Base-by-base conservation (phyloP, 2,329 filamentous ascomycete genomes). In the Cordyceps pruinosa region DNA sequence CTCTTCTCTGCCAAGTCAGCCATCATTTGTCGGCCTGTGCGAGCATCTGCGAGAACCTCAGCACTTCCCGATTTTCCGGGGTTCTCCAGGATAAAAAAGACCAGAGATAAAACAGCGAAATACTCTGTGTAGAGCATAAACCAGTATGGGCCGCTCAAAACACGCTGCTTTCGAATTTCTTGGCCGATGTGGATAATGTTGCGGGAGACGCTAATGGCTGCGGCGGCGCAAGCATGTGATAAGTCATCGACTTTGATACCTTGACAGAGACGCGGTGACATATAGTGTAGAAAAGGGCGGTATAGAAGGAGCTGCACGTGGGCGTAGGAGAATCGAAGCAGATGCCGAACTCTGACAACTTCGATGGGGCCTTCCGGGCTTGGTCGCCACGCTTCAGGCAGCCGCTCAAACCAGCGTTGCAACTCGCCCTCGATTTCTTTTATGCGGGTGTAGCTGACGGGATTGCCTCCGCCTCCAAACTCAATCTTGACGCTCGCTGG, bases 61-160 rank as follows among this genome's bases (percentile, higher is more conserved):
- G 87, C 80, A 6, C 87, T 86, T 1, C 86, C 88, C 4, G 81
- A 75, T 65, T 88, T 90, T 59, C 89, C 84, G 1, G 88, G 87
- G 61, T 93, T 93, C 68, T 93, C 89, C 15, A 90, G 76, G 1
- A 88, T 87, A 66, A 88, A 93, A 66, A 90, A 94, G 1, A 93
- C 77, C 46, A 94, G 75, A 0, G 89, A 89, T 32, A 94, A 75
- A 32, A 93, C 87, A 15, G 88, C 86, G 67, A 91, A 92, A 72
- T 90, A 92, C 17, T 89, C 87, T 2, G 88, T 90, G 67, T 90
- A 93, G 67, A 93, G 83, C 63, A 89, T 88, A 66, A 93, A 93
- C 89, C 89, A 94, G 70, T 90, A 92, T 0, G 89, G 87, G 1
- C 89, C 90, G 60, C 87, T 86, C n/a, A 94, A 75, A 7, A 90